phyloP scores from a whole-genome alignment of 2,329 filamentous ascomycete species.

The Alternaria metachromatica region DNA sequence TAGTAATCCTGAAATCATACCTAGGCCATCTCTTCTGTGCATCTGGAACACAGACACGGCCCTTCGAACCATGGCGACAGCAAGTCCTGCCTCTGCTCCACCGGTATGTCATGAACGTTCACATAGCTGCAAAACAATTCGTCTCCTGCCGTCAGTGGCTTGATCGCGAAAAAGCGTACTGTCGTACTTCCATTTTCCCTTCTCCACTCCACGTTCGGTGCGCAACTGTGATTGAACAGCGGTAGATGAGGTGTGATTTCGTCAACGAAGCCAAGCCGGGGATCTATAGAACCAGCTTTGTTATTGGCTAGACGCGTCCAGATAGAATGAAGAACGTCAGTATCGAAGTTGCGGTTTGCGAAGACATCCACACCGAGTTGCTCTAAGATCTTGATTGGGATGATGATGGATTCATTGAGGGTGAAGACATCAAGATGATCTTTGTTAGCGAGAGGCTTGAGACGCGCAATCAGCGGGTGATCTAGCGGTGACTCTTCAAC shows the following conservation, averaged over 20 bases:
- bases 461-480: constrained; percentile 33
- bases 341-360: constrained; percentile 29
- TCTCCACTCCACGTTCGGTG: constrained; percentile 33
- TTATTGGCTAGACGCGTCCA: constrained; percentile 44
- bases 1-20: background rate
- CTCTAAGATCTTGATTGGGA: constrained; percentile 35
- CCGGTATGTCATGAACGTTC: constrained; percentile 2
- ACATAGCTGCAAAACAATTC: constrained; percentile 25
- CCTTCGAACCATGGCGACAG: constrained; percentile 26
- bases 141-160: constrained; percentile 3
- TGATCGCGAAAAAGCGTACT: constrained; percentile 18
- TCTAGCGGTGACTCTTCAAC: constrained; percentile 28
- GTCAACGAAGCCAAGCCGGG: constrained; percentile 33
- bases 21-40: constrained; percentile 4
- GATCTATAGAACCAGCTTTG: constrained; percentile 34
- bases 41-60: constrained; percentile 16
- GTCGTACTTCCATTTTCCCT: constrained; percentile 16
- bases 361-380: constrained; percentile 35
- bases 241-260: constrained; percentile 36
- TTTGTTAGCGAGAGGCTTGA: constrained; percentile 36
- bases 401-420: constrained; percentile 33
- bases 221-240: constrained; percentile 46
- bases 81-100: constrained; percentile 6
- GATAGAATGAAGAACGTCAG: constrained; percentile 41
- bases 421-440: constrained; percentile 39